These are phyloP conservation scores for Schizochytrium sp. DNA, from an alignment of 108 stramenopile genomes.

Conservation along the genomic window DNA sequence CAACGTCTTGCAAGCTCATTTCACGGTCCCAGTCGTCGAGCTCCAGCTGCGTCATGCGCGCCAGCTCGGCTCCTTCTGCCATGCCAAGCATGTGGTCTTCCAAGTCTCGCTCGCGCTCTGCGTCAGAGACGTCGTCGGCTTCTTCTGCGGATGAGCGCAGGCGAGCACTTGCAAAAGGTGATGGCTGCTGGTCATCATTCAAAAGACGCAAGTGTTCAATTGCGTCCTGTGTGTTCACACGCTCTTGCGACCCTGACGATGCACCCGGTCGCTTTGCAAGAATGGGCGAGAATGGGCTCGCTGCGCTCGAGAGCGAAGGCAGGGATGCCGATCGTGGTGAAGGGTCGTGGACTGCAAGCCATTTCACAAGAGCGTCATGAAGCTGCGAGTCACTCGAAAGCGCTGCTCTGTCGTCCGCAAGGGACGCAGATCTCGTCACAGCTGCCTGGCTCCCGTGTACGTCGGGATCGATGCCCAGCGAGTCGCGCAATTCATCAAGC, in stretches of 20 bases:
- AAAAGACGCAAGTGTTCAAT: background rate
- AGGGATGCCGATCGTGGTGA: background rate
- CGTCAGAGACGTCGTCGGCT: background rate
- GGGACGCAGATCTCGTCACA: background rate
- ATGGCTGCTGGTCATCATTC: background rate
- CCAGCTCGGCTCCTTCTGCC: background rate
- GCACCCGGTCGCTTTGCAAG: background rate
- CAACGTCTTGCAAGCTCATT: background rate
- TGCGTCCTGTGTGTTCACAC: background rate
- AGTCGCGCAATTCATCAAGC: slow-evolving; percentile 11
- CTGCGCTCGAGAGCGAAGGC: background rate
- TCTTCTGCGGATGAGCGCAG: background rate
- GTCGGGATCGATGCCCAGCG: background rate
- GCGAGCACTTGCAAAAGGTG: background rate
- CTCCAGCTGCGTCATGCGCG: background rate
- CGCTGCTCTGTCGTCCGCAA: background rate
- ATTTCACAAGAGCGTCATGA: background rate
- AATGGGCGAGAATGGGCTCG: background rate
- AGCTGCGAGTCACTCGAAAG: background rate
- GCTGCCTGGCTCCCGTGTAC: background rate
- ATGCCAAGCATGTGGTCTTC: background rate
- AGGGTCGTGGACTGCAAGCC: background rate
- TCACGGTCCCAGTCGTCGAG: background rate
- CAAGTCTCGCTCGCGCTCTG: background rate
- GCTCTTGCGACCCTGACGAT: background rate